A percentile compares a stretch with the other conserved stretches of the same genome.
Evolutionary conservation across 306 rosid species (phyloP).

Genomic region (Quercus gilva): DNA sequence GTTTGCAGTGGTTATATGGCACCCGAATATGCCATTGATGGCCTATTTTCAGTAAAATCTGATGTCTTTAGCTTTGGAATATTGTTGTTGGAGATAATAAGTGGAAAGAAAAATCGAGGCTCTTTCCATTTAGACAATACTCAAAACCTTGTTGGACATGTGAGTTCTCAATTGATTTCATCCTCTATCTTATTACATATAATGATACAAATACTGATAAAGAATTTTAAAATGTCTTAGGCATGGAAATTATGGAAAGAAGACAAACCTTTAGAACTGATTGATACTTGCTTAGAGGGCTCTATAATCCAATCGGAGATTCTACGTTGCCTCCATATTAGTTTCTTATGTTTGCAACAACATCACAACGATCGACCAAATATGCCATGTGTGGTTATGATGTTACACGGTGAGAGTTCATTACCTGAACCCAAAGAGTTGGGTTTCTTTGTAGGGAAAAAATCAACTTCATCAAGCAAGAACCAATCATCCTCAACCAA

Average conservation of each 20-base stretch:
- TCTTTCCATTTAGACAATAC: conserved; percentile 22
- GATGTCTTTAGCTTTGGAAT: conserved; percentile 64
- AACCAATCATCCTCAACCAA: neutral
- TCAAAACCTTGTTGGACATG: conserved; percentile 55
- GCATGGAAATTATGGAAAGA: conserved; percentile 33
- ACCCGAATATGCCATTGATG: conserved; percentile 52
- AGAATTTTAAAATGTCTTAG: neutral
- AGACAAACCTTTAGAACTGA: neutral
- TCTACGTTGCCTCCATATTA: conserved; percentile 45
- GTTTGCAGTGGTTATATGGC: conserved; percentile 58
- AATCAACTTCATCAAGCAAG: conserved; percentile 1
- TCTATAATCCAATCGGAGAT: neutral
- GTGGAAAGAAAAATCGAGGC: conserved; percentile 44
- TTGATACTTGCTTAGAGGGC: conserved; percentile 22
- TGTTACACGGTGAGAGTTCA: conserved; percentile 39
- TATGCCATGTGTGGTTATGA: conserved; percentile 42
- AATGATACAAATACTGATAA: neutral
- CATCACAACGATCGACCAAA: conserved; percentile 50
- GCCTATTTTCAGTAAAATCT: conserved; percentile 48
- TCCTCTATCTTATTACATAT: no score
- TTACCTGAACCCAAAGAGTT: conserved; percentile 50
- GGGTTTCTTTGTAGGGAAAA: conserved; percentile 20
- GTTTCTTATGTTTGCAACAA: conserved; percentile 51
- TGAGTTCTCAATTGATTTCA: conserved; percentile 12
- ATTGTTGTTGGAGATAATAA: conserved; percentile 41